These are phyloP conservation scores for Lepidium aucheri DNA, from an alignment of 345 rosid genomes.

Conservation along the genomic window DNA sequence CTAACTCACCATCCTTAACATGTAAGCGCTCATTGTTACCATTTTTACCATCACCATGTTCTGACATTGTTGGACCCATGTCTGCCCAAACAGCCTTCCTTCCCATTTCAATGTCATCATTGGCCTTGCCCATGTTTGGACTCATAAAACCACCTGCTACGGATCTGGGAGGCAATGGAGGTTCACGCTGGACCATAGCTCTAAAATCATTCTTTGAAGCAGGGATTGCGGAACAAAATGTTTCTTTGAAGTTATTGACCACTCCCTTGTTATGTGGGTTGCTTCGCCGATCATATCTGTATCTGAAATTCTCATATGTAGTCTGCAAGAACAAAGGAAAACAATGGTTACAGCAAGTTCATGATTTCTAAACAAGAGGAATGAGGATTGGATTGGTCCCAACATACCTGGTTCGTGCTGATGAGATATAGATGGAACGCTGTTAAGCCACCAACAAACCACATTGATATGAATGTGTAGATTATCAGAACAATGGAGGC, in stretches of 20 bases:
- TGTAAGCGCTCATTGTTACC: slow-evolving; percentile 48
- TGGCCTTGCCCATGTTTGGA: slow-evolving; percentile 88
- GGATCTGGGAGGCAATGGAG: slow-evolving; percentile 48
- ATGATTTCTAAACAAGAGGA: not conserved
- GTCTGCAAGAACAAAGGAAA: slow-evolving; percentile 43
- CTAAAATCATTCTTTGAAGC: slow-evolving; percentile 78
- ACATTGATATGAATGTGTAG: slow-evolving; percentile 87
- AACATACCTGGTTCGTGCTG: slow-evolving; percentile 82
- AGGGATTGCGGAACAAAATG: slow-evolving; percentile 59
- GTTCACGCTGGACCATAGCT: slow-evolving; percentile 64
- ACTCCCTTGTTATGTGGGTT: slow-evolving; percentile 82
- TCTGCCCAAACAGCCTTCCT: slow-evolving; percentile 94
- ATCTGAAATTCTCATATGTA: slow-evolving; percentile 92
- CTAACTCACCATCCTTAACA: slow-evolving; percentile 76
- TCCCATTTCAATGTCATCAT: slow-evolving; percentile 93
- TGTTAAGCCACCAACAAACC: slow-evolving; percentile 98
- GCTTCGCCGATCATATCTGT: slow-evolving; percentile 69
- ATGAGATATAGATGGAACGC: slow-evolving; percentile 91
- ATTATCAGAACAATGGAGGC: slow-evolving; percentile 79
- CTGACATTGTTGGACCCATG: slow-evolving; percentile 48
- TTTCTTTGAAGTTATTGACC: slow-evolving; percentile 61
- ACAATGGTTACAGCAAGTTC: not conserved
- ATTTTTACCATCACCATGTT: slow-evolving; percentile 56
- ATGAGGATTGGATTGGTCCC: not conserved
- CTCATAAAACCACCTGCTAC: slow-evolving; percentile 83